phyloP scores from a whole-genome alignment of 2,329 filamentous ascomycete species.

The Cladophialophora psammophila region DNA sequence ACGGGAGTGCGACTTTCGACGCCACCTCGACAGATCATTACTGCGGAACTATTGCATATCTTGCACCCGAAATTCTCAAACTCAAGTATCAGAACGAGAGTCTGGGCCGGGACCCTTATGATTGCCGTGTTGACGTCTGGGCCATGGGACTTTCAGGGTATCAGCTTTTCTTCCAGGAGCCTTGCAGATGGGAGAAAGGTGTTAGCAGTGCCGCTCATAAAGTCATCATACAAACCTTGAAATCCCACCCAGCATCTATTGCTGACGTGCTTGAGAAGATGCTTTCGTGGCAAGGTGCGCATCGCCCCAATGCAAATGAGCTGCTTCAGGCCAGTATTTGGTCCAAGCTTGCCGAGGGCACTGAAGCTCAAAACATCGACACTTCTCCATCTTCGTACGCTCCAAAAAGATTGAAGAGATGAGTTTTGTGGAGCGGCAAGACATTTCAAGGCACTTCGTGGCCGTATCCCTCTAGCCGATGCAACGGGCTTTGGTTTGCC shows the following conservation, averaged over 20 bases:
- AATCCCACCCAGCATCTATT: constrained; percentile 12
- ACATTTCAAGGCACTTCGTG: background rate
- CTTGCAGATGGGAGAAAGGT: constrained; percentile 25
- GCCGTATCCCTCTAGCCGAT: background rate
- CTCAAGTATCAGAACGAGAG: constrained; percentile 21
- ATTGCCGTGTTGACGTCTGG: constrained; percentile 24
- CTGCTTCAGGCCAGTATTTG: constrained; percentile 53
- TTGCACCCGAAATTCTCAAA: constrained; percentile 74
- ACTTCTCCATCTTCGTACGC: background rate
- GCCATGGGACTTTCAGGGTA: constrained; percentile 24
- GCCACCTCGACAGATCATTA: constrained; percentile 21
- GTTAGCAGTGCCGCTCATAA: constrained; percentile 13
- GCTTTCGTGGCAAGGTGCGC: constrained; percentile 14
- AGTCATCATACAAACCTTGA: constrained; percentile 20
- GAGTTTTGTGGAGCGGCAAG: background rate
- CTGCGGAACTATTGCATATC: constrained; percentile 83
- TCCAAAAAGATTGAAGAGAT: background rate
- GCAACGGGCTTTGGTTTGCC: background rate
- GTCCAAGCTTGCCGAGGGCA: constrained; percentile 4
- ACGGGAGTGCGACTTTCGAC: constrained; percentile 84
- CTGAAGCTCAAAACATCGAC: background rate
- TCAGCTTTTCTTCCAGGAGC: constrained; percentile 25
- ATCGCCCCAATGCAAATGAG: constrained; percentile 20
- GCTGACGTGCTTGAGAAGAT: constrained; percentile 16
- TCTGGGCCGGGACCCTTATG: constrained; percentile 10